Conservation (phyloP, 148 eudicot species). For the Bassia scoparia region DNA sequence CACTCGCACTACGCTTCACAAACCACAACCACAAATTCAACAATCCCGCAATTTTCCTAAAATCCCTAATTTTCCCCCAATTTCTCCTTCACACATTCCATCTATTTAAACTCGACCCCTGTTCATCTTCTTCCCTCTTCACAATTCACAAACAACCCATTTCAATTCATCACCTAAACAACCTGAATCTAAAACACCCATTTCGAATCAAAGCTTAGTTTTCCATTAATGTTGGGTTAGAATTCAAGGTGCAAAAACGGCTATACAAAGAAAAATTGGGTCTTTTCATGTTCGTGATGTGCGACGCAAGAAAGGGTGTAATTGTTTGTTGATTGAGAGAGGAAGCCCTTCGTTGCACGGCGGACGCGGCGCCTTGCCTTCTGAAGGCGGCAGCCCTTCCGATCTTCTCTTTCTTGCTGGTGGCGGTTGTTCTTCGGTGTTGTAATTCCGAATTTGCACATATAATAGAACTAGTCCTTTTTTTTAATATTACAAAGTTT, state of each 20-base stretch:
- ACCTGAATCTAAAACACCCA: no score
- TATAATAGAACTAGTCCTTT: no score
- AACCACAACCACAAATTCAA: constrained; percentile 2
- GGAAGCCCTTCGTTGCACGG: constrained; percentile 70
- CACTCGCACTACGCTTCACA: not conserved
- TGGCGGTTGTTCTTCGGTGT: constrained; percentile 39
- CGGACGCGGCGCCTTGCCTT: constrained; percentile 91
- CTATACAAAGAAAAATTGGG: constrained; percentile 25
- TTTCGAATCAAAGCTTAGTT: no score
- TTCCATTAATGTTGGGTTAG: no score
- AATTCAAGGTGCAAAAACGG: not conserved
- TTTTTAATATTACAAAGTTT: not conserved
- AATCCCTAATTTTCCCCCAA: no score
- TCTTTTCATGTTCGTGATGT: constrained; percentile 38
- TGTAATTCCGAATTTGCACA: not conserved
- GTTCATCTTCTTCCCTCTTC: no score
- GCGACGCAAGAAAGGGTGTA: constrained; percentile 43
- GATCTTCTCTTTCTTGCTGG: constrained; percentile 95
- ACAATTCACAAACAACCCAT: no score
- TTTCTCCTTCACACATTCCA: no score
- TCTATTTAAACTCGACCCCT: not conserved
- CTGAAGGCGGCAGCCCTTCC: constrained; percentile 94
- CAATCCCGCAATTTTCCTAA: not conserved
- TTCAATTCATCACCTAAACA: no score
- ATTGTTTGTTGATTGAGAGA: constrained; percentile 30